Evolutionary conservation across 768 basidiomycete genomes (phyloP).

Genomic region (Tremella fuciformis): DNA sequence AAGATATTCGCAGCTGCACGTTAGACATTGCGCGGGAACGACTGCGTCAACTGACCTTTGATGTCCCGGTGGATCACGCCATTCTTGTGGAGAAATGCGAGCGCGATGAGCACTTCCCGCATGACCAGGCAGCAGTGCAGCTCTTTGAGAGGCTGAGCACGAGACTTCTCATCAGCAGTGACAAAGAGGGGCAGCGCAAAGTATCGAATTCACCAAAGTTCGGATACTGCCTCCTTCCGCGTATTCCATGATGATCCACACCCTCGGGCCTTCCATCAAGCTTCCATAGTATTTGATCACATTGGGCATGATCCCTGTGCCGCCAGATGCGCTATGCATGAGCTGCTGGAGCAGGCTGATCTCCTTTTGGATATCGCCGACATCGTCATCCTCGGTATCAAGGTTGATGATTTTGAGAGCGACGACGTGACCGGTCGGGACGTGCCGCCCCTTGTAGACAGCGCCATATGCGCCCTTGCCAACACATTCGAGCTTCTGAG

Average conservation of each 20-base stretch:
- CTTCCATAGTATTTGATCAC: conserved; percentile 95
- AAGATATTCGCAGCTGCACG: conserved; percentile 81
- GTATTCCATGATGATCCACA: conserved; percentile 99
- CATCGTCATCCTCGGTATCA: conserved; percentile 94
- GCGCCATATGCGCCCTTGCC: conserved; percentile 96
- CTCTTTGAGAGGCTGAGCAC: conserved; percentile 80
- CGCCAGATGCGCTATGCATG: conserved; percentile 33
- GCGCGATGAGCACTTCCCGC: conserved; percentile 80
- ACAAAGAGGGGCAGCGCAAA: background rate
- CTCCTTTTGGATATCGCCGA: conserved; percentile 92
- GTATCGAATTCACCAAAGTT: conserved; percentile 59
- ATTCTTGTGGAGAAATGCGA: conserved; percentile 87
- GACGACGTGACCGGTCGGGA: conserved; percentile 79
- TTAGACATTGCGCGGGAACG: background rate
- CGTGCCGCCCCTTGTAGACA: conserved; percentile 85
- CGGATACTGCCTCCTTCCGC: conserved; percentile 92
- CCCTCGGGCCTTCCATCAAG: conserved; percentile 86
- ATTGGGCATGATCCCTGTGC: conserved; percentile 68
- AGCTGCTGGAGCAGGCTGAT: conserved; percentile 87
- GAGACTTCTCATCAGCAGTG: conserved; percentile 59
- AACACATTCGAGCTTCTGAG: conserved; percentile 77
- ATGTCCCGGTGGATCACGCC: conserved; percentile 96
- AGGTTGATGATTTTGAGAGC: conserved; percentile 99
- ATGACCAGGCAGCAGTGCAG: conserved; percentile 81
- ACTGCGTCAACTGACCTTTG: conserved; percentile 58